Evolutionary conservation across 495 filamentous ascomycete genomes (phyloP).

Genomic region (Xylaria venustula): DNA sequence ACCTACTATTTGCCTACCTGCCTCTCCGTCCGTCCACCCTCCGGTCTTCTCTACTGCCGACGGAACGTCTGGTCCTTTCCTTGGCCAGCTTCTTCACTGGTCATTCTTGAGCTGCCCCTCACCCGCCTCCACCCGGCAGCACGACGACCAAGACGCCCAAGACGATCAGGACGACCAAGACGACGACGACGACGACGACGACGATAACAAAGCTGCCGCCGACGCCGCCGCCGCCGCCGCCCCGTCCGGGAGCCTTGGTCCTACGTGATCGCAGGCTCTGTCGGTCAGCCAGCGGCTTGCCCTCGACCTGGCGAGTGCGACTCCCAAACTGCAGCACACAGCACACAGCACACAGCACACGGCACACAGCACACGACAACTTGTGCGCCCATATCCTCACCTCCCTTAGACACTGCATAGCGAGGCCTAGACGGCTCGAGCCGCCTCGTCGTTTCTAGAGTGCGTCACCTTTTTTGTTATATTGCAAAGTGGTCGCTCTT

Average conservation of each 20-base stretch:
- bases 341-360: background rate
- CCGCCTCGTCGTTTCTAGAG: background rate
- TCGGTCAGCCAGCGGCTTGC: background rate
- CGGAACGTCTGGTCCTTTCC: background rate
- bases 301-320: background rate
- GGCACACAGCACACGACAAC: background rate
- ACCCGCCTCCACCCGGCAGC: background rate
- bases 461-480: background rate
- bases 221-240: no score
- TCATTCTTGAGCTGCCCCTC: background rate
- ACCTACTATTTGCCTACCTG: no score
- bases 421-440: background rate
- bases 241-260: no score
- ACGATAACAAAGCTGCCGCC: no score
- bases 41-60: background rate
- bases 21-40: background rate
- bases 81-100: background rate
- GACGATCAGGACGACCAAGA: background rate
- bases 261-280: background rate
- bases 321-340: background rate
- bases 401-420: background rate
- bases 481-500: background rate
- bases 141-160: background rate
- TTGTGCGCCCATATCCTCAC: background rate
- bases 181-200: background rate